Evolutionary conservation across 108 stramenopile genomes (phyloP).

Genomic region (Fistulifera pelliculosa): DNA sequence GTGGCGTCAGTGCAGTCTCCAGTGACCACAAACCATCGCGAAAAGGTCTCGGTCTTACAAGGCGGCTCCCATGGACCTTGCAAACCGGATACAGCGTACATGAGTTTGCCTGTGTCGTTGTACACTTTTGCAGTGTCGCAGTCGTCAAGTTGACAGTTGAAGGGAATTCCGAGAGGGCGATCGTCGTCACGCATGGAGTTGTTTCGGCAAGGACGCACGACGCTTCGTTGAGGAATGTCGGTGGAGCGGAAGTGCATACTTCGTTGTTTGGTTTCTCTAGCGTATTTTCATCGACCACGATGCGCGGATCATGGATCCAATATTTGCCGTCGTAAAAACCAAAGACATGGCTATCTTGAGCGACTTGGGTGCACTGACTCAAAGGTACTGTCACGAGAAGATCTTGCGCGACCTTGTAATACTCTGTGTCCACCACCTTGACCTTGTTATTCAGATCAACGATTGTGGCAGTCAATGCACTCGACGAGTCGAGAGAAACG

Average conservation of each 20-base stretch:
- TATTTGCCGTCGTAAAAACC: slow-evolving; percentile 23
- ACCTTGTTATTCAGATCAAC: too few relatives aligned
- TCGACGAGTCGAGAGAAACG: too few relatives aligned
- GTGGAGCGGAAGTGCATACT: slow-evolving; percentile 40
- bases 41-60: slow-evolving; percentile 10
- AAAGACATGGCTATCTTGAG: too few relatives aligned
- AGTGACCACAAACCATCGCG: slow-evolving; percentile 1
- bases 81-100: slow-evolving; percentile 24
- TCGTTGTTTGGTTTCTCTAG: slow-evolving; percentile 24
- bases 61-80: slow-evolving; percentile 11
- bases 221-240: slow-evolving; percentile 41
- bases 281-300: slow-evolving; percentile 31
- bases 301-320: slow-evolving; percentile 24
- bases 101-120: not conserved
- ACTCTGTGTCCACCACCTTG: too few relatives aligned
- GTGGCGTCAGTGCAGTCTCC: not conserved
- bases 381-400: too few relatives aligned
- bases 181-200: too few relatives aligned
- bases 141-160: not conserved
- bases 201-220: slow-evolving; percentile 10
- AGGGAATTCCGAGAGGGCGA: not conserved
- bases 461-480: too few relatives aligned
- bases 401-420: too few relatives aligned
- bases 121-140: too few relatives aligned
- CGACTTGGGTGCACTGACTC: too few relatives aligned